A percentile compares a stretch with the other conserved stretches of the same genome.
Evolutionary conservation across 2,329 filamentous ascomycete genomes (phyloP).

Genomic region (Fusarium albosuccineum): DNA sequence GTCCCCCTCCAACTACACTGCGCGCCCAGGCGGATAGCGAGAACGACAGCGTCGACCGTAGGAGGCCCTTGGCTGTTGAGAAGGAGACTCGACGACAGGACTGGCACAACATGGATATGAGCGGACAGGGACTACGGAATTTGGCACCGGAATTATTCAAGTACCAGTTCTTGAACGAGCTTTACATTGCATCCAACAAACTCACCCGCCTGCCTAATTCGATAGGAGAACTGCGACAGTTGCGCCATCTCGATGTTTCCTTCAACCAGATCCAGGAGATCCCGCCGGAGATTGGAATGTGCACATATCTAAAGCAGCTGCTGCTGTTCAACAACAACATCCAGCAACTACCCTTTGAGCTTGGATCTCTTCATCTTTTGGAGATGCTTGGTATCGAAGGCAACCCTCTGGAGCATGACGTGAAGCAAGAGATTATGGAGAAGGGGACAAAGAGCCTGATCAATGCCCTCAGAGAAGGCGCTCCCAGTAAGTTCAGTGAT

Average conservation of each 20-base stretch:
- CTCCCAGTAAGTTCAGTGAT: conserved; percentile 75
- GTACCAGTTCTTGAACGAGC: conserved; percentile 89
- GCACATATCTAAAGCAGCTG: conserved; percentile 88
- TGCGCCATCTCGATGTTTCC: conserved; percentile 88
- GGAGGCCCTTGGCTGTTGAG: conserved; percentile 75
- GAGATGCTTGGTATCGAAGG: conserved; percentile 93
- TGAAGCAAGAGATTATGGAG: conserved; percentile 87
- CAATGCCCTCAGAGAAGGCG: conserved; percentile 83
- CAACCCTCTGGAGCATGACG: conserved; percentile 81
- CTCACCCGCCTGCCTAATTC: conserved; percentile 81
- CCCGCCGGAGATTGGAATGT: conserved; percentile 95
- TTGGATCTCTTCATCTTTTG: conserved; percentile 89
- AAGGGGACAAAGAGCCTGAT: conserved; percentile 89
- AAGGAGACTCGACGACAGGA: conserved; percentile 78
- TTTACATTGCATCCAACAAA: conserved; percentile 95
- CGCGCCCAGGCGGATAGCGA: conserved; percentile 63
- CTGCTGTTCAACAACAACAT: conserved; percentile 93
- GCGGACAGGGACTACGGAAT: conserved; percentile 92
- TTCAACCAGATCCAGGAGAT: conserved; percentile 86
- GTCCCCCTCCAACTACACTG: conserved; percentile 64
- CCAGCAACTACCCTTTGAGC: conserved; percentile 82
- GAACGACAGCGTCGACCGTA: conserved; percentile 67
- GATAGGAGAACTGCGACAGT: conserved; percentile 84
- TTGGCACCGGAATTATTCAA: conserved; percentile 84
- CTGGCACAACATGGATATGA: conserved; percentile 94